Evolutionary conservation across 371 early-diverging fungal genomes (phyloP).

Genomic region (Rhizopus stolonifer): DNA sequence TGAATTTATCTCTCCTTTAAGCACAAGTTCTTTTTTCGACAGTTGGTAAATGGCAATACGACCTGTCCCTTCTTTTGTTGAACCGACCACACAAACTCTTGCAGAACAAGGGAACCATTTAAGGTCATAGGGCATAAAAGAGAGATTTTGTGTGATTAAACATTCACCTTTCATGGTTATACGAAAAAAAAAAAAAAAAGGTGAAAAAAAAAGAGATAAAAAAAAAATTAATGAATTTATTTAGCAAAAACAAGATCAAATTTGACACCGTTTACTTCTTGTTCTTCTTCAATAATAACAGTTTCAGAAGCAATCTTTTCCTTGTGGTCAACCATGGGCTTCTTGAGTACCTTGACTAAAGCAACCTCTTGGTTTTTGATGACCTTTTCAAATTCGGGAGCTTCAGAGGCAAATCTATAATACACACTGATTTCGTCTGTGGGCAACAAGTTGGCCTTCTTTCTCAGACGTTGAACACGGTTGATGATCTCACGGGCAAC

Average conservation of each 20-base stretch:
- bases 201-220: no score
- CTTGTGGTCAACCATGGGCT: conserved; percentile 44
- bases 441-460: conserved; percentile 84
- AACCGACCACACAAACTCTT: conserved; percentile 69
- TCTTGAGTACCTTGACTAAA: conserved; percentile 75
- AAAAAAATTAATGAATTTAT: conserved; percentile 9
- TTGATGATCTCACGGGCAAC: conserved; percentile 97
- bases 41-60: conserved; percentile 62
- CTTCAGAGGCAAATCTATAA: conserved; percentile 74
- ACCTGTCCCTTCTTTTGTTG: conserved; percentile 66
- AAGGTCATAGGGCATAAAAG: conserved; percentile 43
- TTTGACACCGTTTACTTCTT: conserved; percentile 63
- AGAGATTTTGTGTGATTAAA: conserved; percentile 30
- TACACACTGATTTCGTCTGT: conserved; percentile 87
- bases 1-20: conserved; percentile 47
- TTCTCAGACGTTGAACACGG: conserved; percentile 97
- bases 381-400: conserved; percentile 65
- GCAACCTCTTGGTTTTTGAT: conserved; percentile 73
- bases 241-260: conserved; percentile 43
- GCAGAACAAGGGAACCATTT: conserved; percentile 76
- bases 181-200: conserved; percentile 3
- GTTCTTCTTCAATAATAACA: conserved; percentile 71
- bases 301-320: conserved; percentile 35
- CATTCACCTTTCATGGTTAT: neutral
- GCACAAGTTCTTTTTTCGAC: conserved; percentile 42